Evolutionary conservation across 2,329 filamentous ascomycete genomes (phyloP), one percentile per base, ranked within the genome.

Genomic region (Paraphoma sp.): DNA sequence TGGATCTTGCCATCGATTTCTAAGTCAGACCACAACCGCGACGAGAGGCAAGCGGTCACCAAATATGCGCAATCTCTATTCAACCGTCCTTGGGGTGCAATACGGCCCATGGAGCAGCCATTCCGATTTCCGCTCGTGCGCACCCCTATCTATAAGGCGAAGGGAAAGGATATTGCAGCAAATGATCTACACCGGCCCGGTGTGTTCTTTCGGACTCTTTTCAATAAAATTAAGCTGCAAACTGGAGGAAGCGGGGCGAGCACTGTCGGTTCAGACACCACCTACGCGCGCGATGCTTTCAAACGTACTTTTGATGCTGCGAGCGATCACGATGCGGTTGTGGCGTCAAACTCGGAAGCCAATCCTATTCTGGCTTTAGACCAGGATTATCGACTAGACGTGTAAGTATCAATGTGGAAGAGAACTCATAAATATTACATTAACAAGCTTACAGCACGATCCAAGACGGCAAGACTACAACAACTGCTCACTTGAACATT

Each of bases 41-140:
- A 43, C n/a, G 36, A 45, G 6, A 40, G 44, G 16, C 29, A 51
- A 14, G 29, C 18, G 3, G 14, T 56, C 36, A 51, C 48, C 14
- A 40, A 43, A 47, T 61, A 55, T 23, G 46, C 55, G 6, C 51
- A 36, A 6, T 8, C 33, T 11, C 45, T 63, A 9, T 57, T 54
- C 12, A 16, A 45, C 4, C 50, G 28, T 31, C 17, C 47, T 14
- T 45, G 53, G 31, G 16, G 48, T 28, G 36, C 48, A 11, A 44
- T 59, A 11, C 16, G 6, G 6, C 31, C 48, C 11, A n/a, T 9
- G 16, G 45, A 61, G 40, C 7, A 38, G 43, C 38, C 53, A 16
- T 46, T 63, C 18, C 38, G 18, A 6, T 56, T 53, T 14, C 55
- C 58, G 3, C 48, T 44, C 4, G 14, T 56, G 23, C 53, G 60